Conservation (phyloP, 768 basidiomycete species). For the Leucosporidium scottii region DNA sequence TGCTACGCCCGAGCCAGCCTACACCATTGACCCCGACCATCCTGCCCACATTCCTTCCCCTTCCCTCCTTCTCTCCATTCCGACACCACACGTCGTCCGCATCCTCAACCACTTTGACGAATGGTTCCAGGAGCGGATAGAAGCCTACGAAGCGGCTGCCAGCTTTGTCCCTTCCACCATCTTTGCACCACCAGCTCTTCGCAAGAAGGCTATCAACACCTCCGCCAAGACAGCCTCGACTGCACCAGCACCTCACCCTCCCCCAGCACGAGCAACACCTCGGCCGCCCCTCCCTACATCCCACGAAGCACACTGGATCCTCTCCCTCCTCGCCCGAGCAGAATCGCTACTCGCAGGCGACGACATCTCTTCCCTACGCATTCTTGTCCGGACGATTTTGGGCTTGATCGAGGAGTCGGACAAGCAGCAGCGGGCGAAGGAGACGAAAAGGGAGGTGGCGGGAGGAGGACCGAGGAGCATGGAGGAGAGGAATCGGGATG, state of each 20-base stretch:
- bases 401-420: too few species aligned
- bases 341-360: too few species aligned
- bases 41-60: constrained; percentile 33
- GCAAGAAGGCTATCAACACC: neutral
- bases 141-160: constrained; percentile 7
- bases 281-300: constrained; percentile 16
- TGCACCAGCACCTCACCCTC: neutral
- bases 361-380: too few species aligned
- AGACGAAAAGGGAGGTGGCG: too few species aligned
- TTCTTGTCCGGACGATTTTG: too few species aligned
- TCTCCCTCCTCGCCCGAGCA: too few species aligned
- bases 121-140: constrained; percentile 20
- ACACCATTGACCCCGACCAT: constrained; percentile 42
- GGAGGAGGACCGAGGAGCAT: constrained; percentile 28
- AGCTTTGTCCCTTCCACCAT: constrained; percentile 28
- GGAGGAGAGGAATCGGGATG: constrained; percentile 42
- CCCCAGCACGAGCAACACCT: neutral
- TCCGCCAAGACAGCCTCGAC: neutral
- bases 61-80: constrained; percentile 52
- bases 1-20: neutral
- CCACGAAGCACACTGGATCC: constrained; percentile 55
- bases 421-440: too few species aligned
- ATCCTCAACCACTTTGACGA: constrained; percentile 23
- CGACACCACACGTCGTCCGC: constrained; percentile 37
- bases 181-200: constrained; percentile 26